Base-by-base conservation (phyloP, 768 basidiomycete genomes). In the Podaxis carcinomalis region DNA sequence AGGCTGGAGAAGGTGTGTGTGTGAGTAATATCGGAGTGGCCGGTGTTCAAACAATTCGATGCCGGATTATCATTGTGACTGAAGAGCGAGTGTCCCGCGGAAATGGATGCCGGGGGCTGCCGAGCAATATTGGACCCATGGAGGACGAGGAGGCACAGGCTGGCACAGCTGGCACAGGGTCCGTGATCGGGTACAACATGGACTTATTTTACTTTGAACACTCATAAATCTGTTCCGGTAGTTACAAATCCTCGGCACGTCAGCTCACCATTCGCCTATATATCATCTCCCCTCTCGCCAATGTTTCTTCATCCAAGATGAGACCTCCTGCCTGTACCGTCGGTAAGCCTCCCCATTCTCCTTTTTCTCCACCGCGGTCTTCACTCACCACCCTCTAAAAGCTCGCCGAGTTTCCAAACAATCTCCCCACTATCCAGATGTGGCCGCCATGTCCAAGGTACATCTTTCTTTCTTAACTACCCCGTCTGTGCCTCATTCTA, bases 61-160 rank as follows among this genome's bases (percentile, higher is more conserved):
- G 32, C 32, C 32, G 32, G 32, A 32, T 9, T 32, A 32, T 32
- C 32, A 9, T 19, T n/a, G 16, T 47, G 39, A 13, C 19, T n/a
- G n/a, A 10, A 21, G 19, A 47, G 46, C 37, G 47, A 14, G 57
- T 35, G 42, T 59, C 32, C 59, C 59, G 59, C 59, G 59, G 59
- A 53, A 53, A 40, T 52, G 40, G 13, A 25, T 6, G n/a, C 21
- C 57, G 57, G 57, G 27, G 19, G 42, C 13, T 60, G 19, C 52
- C 51, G 59, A 46, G 32, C 27, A 16, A 16, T 11, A 36, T 27
- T 28, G 14, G 40, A 25, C 5, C 58, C 58, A 39, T 59, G 58
- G 58, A 59, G 58, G 58, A 32, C 59, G 51, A 53, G 59, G 57
- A 21, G 56, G 9, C 28, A n/a, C 36, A 55, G 54, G 46, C 6